Base-by-base conservation (phyloP, 805 yeast genomes). In the Candida argentea region DNA sequence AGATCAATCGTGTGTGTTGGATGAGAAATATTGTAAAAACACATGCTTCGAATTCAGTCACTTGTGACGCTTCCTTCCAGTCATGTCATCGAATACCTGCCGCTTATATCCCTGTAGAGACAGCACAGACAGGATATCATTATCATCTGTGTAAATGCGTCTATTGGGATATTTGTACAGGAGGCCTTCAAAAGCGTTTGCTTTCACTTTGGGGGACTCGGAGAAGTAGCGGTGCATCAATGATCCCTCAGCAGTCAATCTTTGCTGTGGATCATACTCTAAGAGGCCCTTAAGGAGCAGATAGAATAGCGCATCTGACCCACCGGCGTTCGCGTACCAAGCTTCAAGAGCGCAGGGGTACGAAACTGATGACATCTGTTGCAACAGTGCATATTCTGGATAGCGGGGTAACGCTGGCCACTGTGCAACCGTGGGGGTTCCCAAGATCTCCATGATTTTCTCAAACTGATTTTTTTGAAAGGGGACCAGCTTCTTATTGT, bases 391-490 rank as follows among this genome's bases (percentile, higher is more conserved):
- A 48, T 67, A 91, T 45, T 91, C 98, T 0, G 98, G 97, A 46
- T 85, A 87, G 37, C 74, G 75, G 23, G 66, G 62, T 21, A 91
- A 52, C 14, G 77, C 63, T 0, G 91, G 80, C 97, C 98, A 91
- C 26, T 61, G 66, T n/a, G 75, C 70, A 4, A 61, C 46, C 4
- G 70, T 71, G 0, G 99, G 99, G 0, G 94, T 74, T 0, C 99
- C 99, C 36, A 91, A 55, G n/a, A 91, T 78, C 51, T 91, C 97
- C 16, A 91, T 62, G 14, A 91, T 87, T 48, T 85, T 86, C 43
- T 82, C 80, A 48, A 89, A 67, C 57, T 91, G 99, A 48, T 83
- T 87, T 33, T 80, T 76, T 52, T 91, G 98, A 53, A 91, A 91
- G 2, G 97, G 96, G 4, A 89, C 87, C 31, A 76, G 79, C 46